Base-by-base conservation (phyloP, 2,329 filamentous ascomycete species). In the Emericellopsis cladophorae region DNA sequence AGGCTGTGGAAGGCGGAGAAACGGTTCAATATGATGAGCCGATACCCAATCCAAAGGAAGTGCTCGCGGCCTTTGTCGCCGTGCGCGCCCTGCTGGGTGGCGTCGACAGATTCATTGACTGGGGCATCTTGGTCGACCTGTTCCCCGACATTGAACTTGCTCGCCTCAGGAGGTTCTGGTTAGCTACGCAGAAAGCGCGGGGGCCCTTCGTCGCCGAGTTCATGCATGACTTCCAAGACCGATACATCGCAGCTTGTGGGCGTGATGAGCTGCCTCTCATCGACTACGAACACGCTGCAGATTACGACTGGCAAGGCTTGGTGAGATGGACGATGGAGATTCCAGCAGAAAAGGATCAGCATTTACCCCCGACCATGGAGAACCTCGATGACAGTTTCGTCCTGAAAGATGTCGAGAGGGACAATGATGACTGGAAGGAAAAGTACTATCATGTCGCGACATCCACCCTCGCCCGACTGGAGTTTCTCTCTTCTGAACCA, bases 241-340 rank as follows among this genome's bases (percentile, higher is more conserved):
- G 65, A 7, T 85, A 84, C 48, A 60, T 86, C 6, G 58, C 67
- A 37, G 82, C 82, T 0, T 86, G 87, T 48, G 72, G 79, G 47
- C 66, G 65, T 2, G 70, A 71, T 8, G 68, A 80, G 45, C 48
- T 89, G 1, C 70, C 76, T 2, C 56, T 65, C 2, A 65, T 89
- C 16, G 65, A 86, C 53, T 84, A 74, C 47, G 68, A 83, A 39
- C 61, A 81, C 36, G 66, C 78, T 1, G 56, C 71, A 32, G 67
- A 70, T 2, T 86, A 85, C 44, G 79, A 89, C 51, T 88, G 84
- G 82, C 59, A 65, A 9, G 58, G 55, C 5, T 57, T 89, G 6
- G 70, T 88, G 37, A 65, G 70, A 31, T 90, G 84, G 84, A 71
- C 79, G 1, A 62, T 76, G 46, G 64, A 68, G 18, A 71, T 74